Conservation (phyloP, 2,329 filamentous ascomycete species). For the Neofusicoccum kwambonambiense region DNA sequence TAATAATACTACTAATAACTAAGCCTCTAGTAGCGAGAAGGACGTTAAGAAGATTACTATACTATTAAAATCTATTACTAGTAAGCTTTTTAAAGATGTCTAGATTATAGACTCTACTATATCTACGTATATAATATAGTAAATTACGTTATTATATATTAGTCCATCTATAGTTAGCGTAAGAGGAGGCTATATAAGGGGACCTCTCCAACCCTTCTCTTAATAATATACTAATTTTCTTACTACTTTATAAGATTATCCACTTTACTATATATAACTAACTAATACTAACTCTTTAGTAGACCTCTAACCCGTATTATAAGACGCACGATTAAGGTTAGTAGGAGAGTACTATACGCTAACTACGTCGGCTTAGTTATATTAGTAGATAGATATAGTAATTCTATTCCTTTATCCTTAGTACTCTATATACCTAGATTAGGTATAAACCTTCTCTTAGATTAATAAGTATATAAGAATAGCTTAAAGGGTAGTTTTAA, state of each 20-base stretch:
- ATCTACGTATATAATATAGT: neutral
- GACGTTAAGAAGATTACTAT: neutral
- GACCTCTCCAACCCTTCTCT: too few species aligned
- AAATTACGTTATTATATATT: too few species aligned
- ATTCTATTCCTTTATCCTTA: neutral
- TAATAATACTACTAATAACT: neutral
- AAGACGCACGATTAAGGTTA: neutral
- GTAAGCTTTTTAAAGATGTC: neutral
- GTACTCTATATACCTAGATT: neutral
- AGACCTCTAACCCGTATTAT: neutral
- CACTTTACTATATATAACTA: neutral
- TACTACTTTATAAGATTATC: too few species aligned
- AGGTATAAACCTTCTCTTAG: neutral
- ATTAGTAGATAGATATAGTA: neutral
- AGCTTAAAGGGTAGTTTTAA: neutral
- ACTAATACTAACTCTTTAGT: neutral
- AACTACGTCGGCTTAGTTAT: neutral
- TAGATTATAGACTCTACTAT: neutral
- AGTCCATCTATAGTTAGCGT: too few species aligned
- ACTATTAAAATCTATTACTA: neutral
- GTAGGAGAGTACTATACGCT: neutral
- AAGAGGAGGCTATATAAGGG: too few species aligned
- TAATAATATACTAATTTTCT: too few species aligned
- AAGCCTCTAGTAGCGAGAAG: neutral
- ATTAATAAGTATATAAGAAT: neutral